Evolutionary conservation across 768 basidiomycete species (phyloP).

Genomic region (Serendipita vermifera): DNA sequence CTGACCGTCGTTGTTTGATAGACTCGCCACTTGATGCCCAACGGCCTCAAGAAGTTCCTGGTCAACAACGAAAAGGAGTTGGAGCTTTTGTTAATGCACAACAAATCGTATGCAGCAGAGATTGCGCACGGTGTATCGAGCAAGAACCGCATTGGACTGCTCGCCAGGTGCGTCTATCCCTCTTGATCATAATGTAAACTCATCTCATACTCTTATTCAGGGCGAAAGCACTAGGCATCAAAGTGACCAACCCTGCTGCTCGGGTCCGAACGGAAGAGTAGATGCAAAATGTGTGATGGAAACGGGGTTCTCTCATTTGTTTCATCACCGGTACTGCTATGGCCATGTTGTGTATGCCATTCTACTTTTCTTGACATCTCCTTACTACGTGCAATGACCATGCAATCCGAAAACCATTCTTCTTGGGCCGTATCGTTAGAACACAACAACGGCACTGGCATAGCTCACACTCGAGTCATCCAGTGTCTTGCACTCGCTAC

Average conservation of each 20-base stretch:
- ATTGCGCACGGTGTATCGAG: slow-evolving; percentile 94
- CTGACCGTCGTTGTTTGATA: slow-evolving; percentile 20
- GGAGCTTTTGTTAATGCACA: slow-evolving; percentile 95
- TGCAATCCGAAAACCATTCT: neutral
- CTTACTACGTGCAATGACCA: slow-evolving; percentile 9
- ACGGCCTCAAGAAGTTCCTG: slow-evolving; percentile 89
- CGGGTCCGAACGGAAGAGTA: slow-evolving; percentile 90
- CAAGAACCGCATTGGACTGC: slow-evolving; percentile 82
- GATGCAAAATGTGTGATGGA: no score
- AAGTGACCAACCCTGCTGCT: slow-evolving; percentile 86
- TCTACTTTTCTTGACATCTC: neutral
- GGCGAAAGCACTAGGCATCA: slow-evolving; percentile 76
- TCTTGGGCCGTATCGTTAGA: slow-evolving; percentile 26
- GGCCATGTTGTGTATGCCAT: neutral
- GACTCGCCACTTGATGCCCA: slow-evolving; percentile 93
- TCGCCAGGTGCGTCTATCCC: slow-evolving; percentile 53
- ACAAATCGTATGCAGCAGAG: slow-evolving; percentile 89
- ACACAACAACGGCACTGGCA: slow-evolving; percentile 72
- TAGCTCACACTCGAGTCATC: slow-evolving; percentile 91
- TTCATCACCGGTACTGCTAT: no score
- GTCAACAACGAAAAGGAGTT: slow-evolving; percentile 89
- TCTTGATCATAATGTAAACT: neutral
- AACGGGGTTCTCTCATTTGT: neutral
- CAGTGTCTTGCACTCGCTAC: slow-evolving; percentile 53
- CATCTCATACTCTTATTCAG: slow-evolving; percentile 27